Percentiles rank a stretch among this genome's conserved stretches.
Conservation (phyloP, 306 rosid species). For the Cucurbita argyrosperma region DNA sequence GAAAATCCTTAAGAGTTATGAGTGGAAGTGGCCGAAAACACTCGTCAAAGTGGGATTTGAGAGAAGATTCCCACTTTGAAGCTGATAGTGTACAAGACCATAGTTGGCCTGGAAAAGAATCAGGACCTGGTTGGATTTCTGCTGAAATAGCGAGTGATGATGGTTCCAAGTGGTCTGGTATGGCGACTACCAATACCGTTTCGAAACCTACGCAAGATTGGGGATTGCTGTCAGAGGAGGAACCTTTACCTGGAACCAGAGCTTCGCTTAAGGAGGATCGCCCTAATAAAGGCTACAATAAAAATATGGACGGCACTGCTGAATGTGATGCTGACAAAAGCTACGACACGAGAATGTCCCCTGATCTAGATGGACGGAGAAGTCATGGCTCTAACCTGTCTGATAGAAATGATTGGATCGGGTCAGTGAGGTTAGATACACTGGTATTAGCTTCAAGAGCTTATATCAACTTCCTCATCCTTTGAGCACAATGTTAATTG, state of each 20-base stretch:
- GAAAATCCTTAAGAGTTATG: constrained; percentile 31
- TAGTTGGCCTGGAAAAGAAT: constrained; percentile 26
- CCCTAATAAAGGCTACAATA: constrained; percentile 30
- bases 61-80: constrained; percentile 44
- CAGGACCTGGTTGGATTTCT: constrained; percentile 42
- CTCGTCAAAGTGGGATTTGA: constrained; percentile 65
- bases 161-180: constrained; percentile 45
- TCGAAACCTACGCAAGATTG: constrained; percentile 30
- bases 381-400: constrained; percentile 43
- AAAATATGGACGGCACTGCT: constrained; percentile 29
- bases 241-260: constrained; percentile 51
- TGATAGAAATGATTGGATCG: constrained; percentile 55
- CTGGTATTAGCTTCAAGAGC: background rate
- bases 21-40: constrained; percentile 66
- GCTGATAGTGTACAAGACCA: constrained; percentile 19
- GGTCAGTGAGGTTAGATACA: constrained; percentile 45
- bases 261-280: constrained; percentile 41
- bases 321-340: constrained; percentile 53
- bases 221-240: constrained; percentile 32
- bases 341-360: constrained; percentile 53
- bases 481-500: background rate
- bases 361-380: constrained; percentile 63
- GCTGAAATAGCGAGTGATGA: constrained; percentile 40
- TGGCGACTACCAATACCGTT: constrained; percentile 38
- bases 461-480: background rate